Base-by-base conservation (phyloP, 768 basidiomycete genomes). In the Russula compacta region DNA sequence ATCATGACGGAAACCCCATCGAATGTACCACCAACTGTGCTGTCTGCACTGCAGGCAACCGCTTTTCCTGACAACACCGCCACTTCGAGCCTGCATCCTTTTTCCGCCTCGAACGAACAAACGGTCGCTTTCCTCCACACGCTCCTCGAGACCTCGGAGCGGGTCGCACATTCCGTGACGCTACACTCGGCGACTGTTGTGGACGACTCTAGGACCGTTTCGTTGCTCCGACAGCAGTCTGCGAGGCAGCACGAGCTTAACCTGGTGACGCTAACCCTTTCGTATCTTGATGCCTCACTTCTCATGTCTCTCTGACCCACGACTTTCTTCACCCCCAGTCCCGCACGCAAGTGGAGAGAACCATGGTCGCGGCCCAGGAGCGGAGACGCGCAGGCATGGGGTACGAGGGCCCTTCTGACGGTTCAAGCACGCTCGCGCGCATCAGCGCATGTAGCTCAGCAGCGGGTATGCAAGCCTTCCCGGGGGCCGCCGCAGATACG, bases 181-280 rank as follows among this genome's bases (percentile, higher is more conserved):
- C 40, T 65, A 2, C 61, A 65, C 51, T 61, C 59, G 11, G 42
- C 53, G 2, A 51, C 57, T 7, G 57, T 54, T 21, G 8, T 65
- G 3, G 53, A 61, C 40, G 56, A 65, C 52, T 58, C 64, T n/a
- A 65, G 53, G 52, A 64, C 61, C 24, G 57, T 65, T 39, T 65
- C 64, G 1, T 10, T 54, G 19, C 61, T 65, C 36, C 64, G 64
- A 7, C 53, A 65, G 42, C 64, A 65, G 35, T 63, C 61, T 7
- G 62, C 52, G 1, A 53, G 53, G 4, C 61, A 63, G 35, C 56
- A 64, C 42, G 15, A 39, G 1, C 57, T 63, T 15, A 61, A 65
- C 53, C 53, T 65, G 53, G 64, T 65, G 46, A 36, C 33, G 15
- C 9, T 39, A 42, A 17, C 21, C 11, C 6, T 40, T 32, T 43